phyloP scores from a whole-genome alignment of 2,329 filamentous ascomycete species.

The Cladosporium sp. region DNA sequence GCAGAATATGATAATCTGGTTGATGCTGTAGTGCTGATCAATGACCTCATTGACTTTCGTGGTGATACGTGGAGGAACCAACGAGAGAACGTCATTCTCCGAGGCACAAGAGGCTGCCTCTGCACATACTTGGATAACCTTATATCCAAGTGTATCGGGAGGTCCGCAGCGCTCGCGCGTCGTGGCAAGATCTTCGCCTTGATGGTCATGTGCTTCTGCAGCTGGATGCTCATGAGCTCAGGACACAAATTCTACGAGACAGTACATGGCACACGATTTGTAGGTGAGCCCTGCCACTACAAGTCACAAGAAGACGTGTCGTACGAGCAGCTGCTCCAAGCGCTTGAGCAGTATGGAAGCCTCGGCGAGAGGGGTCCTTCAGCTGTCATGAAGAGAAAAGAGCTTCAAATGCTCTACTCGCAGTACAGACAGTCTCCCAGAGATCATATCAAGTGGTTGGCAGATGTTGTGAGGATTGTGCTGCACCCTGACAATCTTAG shows the following conservation, averaged over 20 bases:
- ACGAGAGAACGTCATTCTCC: constrained; percentile 9
- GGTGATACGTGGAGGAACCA: constrained; percentile 11
- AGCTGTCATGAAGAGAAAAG: background rate
- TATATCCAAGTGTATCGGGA: background rate
- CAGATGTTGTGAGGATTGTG: background rate
- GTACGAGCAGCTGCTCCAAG: background rate
- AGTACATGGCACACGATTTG: background rate
- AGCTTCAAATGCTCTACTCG: background rate
- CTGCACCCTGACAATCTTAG: background rate
- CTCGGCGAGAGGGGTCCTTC: background rate
- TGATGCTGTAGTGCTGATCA: background rate
- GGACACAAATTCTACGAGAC: constrained; percentile 4
- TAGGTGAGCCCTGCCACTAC: background rate
- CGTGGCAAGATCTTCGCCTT: background rate
- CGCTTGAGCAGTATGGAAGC: background rate
- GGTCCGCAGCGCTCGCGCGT: background rate
- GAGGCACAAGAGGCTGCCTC: background rate
- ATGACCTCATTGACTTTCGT: constrained; percentile 12
- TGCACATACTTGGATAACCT: background rate
- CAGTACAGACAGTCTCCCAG: background rate
- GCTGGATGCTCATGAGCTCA: constrained; percentile 9
- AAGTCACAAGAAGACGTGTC: background rate
- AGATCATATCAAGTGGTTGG: background rate
- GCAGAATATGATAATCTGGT: background rate
- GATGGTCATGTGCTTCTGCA: background rate